Conservation (phyloP, 2,329 filamentous ascomycete genomes). For the Aspergillus ochraceoroseus region DNA sequence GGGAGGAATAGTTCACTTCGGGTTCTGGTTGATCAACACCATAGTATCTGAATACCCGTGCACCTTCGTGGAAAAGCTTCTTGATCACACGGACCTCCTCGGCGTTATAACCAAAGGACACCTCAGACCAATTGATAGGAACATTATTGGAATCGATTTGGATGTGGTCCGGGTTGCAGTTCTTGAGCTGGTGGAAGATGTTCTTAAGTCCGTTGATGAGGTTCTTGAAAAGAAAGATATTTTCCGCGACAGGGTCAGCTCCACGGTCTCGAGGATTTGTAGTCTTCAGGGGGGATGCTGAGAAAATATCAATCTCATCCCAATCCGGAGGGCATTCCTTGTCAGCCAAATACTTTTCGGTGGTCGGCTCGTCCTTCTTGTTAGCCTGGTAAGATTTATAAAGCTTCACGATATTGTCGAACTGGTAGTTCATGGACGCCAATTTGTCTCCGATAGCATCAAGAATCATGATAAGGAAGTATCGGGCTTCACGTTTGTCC, state of each 20-base stretch:
- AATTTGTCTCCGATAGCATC: conserved; percentile 99
- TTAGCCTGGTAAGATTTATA: conserved; percentile 80
- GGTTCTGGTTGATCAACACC: conserved; percentile 73
- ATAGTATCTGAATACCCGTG: conserved; percentile 95
- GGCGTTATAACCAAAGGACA: conserved; percentile 92
- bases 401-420: conserved; percentile 88
- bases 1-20: conserved; percentile 70
- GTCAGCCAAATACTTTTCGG: conserved; percentile 80
- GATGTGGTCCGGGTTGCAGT: conserved; percentile 69
- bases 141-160: conserved; percentile 71
- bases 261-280: conserved; percentile 84
- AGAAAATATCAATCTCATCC: conserved; percentile 98
- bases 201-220: conserved; percentile 93
- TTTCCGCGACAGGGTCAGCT: conserved; percentile 86
- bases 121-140: conserved; percentile 87
- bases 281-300: conserved; percentile 91
- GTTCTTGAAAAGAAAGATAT: conserved; percentile 97
- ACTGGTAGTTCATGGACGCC: conserved; percentile 94
- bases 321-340: conserved; percentile 78
- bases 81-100: conserved; percentile 96
- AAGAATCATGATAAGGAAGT: conserved; percentile 94
- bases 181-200: conserved; percentile 89
- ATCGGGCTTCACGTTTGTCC: conserved; percentile 88
- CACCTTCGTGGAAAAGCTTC: conserved; percentile 94
- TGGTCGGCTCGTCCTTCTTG: conserved; percentile 61